Conservation (phyloP, 257 asterid genomes). For the Henckelia pumila region DNA sequence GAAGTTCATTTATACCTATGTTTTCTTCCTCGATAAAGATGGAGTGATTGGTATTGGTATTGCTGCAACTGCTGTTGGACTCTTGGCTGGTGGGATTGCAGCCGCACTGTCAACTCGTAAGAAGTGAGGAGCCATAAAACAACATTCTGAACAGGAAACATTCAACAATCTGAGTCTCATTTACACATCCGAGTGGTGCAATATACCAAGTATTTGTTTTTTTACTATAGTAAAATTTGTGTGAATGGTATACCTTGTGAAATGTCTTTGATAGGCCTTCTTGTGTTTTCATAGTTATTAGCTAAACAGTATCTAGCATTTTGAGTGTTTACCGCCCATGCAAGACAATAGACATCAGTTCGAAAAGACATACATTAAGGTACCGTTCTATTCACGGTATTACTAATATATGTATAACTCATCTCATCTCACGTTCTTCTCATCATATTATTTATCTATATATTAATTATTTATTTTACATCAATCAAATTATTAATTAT, state of each 20-base stretch:
- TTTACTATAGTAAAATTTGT: conserved; percentile 21
- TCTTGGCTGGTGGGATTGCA: conserved; percentile 78
- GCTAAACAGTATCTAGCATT: neutral
- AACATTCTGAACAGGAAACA: conserved; percentile 1
- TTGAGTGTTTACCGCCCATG: neutral
- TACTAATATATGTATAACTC: too few relatives aligned
- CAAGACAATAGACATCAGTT: neutral
- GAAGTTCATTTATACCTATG: neutral
- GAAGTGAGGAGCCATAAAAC: conserved; percentile 41
- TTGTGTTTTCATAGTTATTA: neutral
- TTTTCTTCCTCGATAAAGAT: conserved; percentile 36
- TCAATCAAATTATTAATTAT: too few relatives aligned
- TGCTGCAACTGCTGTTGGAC: conserved; percentile 84
- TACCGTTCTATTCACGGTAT: too few relatives aligned
- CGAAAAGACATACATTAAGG: neutral
- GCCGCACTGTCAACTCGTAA: conserved; percentile 65
- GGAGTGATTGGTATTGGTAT: conserved; percentile 86
- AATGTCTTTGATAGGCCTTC: neutral
- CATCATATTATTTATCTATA: too few relatives aligned
- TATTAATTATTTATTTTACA: too few relatives aligned
- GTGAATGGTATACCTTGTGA: neutral
- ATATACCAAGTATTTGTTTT: neutral
- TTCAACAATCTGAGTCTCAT: conserved; percentile 7
- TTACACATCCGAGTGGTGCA: neutral
- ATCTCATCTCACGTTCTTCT: too few relatives aligned